Conservation (phyloP, 257 asterid genomes). For the Agastache rugosa region DNA sequence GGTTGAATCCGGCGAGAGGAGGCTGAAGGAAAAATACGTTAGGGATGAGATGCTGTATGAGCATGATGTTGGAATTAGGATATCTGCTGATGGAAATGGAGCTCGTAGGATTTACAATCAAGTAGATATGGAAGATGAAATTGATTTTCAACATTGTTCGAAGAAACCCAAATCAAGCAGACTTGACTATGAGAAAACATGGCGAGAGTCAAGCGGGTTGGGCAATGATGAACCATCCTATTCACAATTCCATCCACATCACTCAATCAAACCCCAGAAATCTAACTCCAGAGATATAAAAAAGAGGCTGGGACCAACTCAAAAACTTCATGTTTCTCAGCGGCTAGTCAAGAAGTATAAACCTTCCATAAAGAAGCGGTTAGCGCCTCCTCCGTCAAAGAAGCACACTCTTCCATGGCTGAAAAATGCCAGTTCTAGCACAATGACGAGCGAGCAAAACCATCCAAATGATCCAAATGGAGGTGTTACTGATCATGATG, state of each 20-base stretch:
- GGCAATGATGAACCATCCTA: conserved; percentile 38
- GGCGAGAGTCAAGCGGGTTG: conserved; percentile 34
- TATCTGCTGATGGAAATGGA: conserved; percentile 53
- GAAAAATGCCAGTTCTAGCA: conserved; percentile 42
- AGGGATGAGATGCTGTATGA: conserved; percentile 33
- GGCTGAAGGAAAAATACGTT: conserved; percentile 37
- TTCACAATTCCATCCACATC: conserved; percentile 39
- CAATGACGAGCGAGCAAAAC: conserved; percentile 35
- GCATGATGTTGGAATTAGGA: conserved; percentile 40
- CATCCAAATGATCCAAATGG: conserved; percentile 40
- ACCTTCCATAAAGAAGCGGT: conserved; percentile 57
- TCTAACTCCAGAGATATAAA: conserved; percentile 58
- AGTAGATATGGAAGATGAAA: conserved; percentile 41
- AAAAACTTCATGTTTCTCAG: conserved; percentile 57
- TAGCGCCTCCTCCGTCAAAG: conserved; percentile 57
- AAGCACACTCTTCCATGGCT: conserved; percentile 58
- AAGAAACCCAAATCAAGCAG: conserved; percentile 41
- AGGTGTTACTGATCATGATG: conserved; percentile 45
- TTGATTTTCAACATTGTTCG: conserved; percentile 32
- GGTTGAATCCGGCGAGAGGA: conserved; percentile 43
- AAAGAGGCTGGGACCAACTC: conserved; percentile 64
- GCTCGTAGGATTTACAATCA: conserved; percentile 44
- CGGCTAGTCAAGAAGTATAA: conserved; percentile 46
- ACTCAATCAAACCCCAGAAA: conserved; percentile 35
- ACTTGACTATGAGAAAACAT: conserved; percentile 38